Base-by-base conservation (phyloP, 2,329 filamentous ascomycete genomes). In the Monilinia laxa region DNA sequence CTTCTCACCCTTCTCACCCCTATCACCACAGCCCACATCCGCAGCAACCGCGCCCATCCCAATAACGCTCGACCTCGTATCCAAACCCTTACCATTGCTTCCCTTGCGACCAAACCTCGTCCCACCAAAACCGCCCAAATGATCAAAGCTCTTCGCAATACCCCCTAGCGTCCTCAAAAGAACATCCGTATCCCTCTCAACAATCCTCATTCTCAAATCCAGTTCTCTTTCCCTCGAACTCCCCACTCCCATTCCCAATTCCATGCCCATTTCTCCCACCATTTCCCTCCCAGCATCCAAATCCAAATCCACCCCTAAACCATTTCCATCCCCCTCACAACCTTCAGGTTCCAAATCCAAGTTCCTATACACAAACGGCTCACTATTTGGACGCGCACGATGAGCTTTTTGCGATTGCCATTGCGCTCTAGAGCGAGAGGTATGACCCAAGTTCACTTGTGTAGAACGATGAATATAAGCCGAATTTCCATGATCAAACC, bases 161-260 rank as follows among this genome's bases (percentile, higher is more conserved):
- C 65, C 68, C 14, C 65, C 68, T 11, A 75, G 38, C 3, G 72
- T 69, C 31, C 58, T 57, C 35, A 73, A 38, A 23, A 75, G 53
- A 4, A 72, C 59, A 20, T 40, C 40, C 45, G 75, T 75, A 59
- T 75, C 73, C 4, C 67, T 66, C 62, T 75, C 74, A 12, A 75
- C 69, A 65, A 65, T 71, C 2, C 45, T 38, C 25, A 75, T 40
- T 12, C 73, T 54, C 0, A 28, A 56, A 59, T 75, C 71, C n/a
- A 74, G 47, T 3, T 74, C 73, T 35, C 59, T 65, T 52, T 75
- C 71, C 11, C 66, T 57, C 28, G 6, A 69, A 54, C 23, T 31
- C 59, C 23, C 62, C 49, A 55, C 71, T 71, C 38, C 68, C 55
- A 42, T 68, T 14, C 42, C 28, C 35, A 25, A 28, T 45, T 16